Conservation (phyloP, 257 asterid genomes). For the Prunella vulgaris region DNA sequence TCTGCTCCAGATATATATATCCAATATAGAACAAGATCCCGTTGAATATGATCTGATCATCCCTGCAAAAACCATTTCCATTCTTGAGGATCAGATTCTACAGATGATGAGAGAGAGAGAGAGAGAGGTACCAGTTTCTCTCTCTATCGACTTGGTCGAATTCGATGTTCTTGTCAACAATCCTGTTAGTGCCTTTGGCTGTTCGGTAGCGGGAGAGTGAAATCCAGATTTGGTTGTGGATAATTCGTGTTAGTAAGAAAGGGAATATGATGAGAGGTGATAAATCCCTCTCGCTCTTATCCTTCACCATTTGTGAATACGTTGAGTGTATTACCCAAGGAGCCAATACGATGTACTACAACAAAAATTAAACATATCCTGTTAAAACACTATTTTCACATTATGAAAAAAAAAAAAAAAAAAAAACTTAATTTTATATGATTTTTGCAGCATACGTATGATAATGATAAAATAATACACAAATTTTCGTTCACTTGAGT, state of each 20-base stretch:
- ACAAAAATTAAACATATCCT: not conserved
- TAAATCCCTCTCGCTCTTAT: conserved; percentile 35
- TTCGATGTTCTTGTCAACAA: conserved; percentile 73
- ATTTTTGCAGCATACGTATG: too few species aligned
- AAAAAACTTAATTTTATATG: too few species aligned
- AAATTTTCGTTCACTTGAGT: too few species aligned
- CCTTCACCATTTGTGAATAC: conserved; percentile 34
- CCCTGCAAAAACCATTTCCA: conserved; percentile 64
- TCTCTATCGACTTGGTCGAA: conserved; percentile 89
- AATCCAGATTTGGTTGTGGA: conserved; percentile 77
- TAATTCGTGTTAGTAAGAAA: conserved; percentile 41
- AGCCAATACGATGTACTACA: conserved; percentile 63
- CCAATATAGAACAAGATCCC: conserved; percentile 55
- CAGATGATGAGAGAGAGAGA: too few species aligned
- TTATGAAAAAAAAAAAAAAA: too few species aligned
- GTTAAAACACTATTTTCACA: too few species aligned
- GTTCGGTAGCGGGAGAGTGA: conserved; percentile 62
- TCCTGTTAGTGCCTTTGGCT: conserved; percentile 64
- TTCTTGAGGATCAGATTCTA: too few species aligned
- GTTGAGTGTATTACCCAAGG: conserved; percentile 52
- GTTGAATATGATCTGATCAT: conserved; percentile 73
- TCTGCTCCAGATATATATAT: conserved; percentile 13
- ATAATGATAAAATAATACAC: too few species aligned
- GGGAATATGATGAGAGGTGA: conserved; percentile 40
- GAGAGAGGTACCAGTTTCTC: conserved; percentile 52